Conservation (phyloP, 257 asterid species). For the Penstemon barbatus region DNA sequence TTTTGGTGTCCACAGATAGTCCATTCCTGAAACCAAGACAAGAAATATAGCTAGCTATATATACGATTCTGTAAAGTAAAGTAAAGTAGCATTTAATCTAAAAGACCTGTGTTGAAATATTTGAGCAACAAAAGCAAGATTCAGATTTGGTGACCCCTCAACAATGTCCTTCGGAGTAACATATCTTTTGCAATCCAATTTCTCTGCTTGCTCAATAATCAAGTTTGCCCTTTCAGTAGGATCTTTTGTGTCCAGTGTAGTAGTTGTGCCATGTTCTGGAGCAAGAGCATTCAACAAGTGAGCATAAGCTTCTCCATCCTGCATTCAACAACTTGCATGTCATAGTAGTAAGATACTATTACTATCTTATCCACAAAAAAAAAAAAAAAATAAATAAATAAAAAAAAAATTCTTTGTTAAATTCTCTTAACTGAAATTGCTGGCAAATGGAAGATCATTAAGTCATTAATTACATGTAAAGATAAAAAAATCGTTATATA, state of each 20-base stretch:
- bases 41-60: too few species aligned
- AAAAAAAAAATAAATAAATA: background rate
- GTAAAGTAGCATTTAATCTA: conserved; percentile 1
- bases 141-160: conserved; percentile 82
- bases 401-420: background rate
- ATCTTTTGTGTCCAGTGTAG: conserved; percentile 63
- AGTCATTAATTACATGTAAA: background rate
- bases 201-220: conserved; percentile 91
- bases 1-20: conserved; percentile 57
- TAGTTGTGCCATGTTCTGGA: conserved; percentile 76
- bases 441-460: background rate
- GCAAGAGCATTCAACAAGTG: conserved; percentile 88
- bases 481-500: background rate
- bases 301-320: conserved; percentile 98
- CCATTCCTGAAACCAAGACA: conserved; percentile 62
- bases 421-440: too few species aligned
- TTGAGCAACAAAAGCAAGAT: conserved; percentile 97
- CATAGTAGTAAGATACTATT: conserved; percentile 1
- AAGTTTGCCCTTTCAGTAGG: conserved; percentile 86
- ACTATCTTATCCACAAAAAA: background rate
- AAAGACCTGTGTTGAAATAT: conserved; percentile 84
- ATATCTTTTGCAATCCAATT: conserved; percentile 82
- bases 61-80: too few species aligned
- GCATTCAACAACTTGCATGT: conserved; percentile 1
- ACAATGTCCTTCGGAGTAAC: conserved; percentile 85